phyloP scores from a whole-genome alignment of 495 filamentous ascomycete genomes.

The Penicillium subrubescens region DNA sequence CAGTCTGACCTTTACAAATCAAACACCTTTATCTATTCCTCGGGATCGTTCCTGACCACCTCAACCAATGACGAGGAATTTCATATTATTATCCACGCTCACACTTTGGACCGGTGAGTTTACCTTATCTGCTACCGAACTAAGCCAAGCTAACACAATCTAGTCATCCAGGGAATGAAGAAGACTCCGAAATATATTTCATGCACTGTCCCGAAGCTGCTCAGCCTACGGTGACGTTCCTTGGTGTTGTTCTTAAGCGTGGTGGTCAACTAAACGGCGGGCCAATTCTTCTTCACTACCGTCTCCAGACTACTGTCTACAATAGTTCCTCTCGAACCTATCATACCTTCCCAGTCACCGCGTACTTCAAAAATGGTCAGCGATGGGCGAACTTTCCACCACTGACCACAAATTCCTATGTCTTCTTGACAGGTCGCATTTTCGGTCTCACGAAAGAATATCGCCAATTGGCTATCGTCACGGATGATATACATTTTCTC shows the following conservation, averaged over 20 bases:
- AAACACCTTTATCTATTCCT: too few relatives aligned
- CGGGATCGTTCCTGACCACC: conserved; percentile 9
- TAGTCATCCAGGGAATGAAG: conserved; percentile 17
- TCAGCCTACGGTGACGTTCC: too few relatives aligned
- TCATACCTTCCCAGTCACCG: conserved; percentile 18
- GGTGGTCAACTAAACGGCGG: too few relatives aligned
- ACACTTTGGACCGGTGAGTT: conserved; percentile 12
- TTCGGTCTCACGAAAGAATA: conserved; percentile 21
- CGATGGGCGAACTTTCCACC: conserved; percentile 13
- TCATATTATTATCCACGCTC: conserved; percentile 16
- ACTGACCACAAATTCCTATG: not conserved
- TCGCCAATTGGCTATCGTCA: conserved; percentile 19
- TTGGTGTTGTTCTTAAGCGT: too few relatives aligned
- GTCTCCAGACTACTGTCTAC: too few relatives aligned
- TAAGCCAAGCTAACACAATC: not conserved
- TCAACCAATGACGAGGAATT: conserved; percentile 7
- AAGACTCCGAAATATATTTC: conserved; percentile 19
- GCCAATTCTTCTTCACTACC: too few relatives aligned
- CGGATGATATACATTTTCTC: too few relatives aligned
- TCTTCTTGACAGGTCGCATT: not conserved
- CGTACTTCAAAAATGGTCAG: too few relatives aligned
- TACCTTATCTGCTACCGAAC: too few relatives aligned
- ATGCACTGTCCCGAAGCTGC: too few relatives aligned
- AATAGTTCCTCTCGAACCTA: conserved; percentile 4
- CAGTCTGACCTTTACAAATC: not conserved